Evolutionary conservation across 2,329 filamentous ascomycete genomes (phyloP), one percentile per base, ranked within the genome.

Genomic region (Drechslerella dactyloides): DNA sequence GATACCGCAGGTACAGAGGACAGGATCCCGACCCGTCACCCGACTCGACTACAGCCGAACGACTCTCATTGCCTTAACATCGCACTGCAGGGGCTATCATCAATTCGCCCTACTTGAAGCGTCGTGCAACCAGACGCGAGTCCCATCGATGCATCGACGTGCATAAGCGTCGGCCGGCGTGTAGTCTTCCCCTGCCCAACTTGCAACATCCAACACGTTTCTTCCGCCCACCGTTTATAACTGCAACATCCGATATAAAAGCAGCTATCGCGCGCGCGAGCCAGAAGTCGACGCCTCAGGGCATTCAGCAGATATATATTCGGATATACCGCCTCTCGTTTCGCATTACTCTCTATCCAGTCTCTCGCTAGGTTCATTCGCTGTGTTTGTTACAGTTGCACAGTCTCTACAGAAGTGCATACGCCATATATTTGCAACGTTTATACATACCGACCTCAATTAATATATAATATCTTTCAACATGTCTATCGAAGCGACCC

Each of bases 261-360:
- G 58, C 10, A 70, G 33, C 56, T 37, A 24, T 60, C 66, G 66
- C 59, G 59, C 66, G 52, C 63, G 66, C 66, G 66, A 70, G 23
- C 40, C 42, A 17, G 35, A 66, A 51, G n/a, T 62, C 37, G 15
- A 61, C 42, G 24, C 30, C 35, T 54, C 13, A 37, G 30, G 33
- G 17, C 30, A 35, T 44, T 13, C 58, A 40, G 24, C n/a, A 50
- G 56, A 46, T 50, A 65, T 72, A 59, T 57, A 48, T 65, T 54
- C 54, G 55, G 60, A 61, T n/a, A 27, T 24, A 44, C 62, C 68
- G 53, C 54, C 68, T 48, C n/a, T 65, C 55, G 54, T 72, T 33
- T 72, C 61, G 37, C 37, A 30, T 44, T 19, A 37, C 54, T 24
- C 8, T 50, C 24, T 19, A 33, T 10, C 46, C 24, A 8, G 35